Evolutionary conservation across 164 flowering plant genomes (phyloP), one percentile per base, ranked within the genome.

Genomic region (Stephania japonica): DNA sequence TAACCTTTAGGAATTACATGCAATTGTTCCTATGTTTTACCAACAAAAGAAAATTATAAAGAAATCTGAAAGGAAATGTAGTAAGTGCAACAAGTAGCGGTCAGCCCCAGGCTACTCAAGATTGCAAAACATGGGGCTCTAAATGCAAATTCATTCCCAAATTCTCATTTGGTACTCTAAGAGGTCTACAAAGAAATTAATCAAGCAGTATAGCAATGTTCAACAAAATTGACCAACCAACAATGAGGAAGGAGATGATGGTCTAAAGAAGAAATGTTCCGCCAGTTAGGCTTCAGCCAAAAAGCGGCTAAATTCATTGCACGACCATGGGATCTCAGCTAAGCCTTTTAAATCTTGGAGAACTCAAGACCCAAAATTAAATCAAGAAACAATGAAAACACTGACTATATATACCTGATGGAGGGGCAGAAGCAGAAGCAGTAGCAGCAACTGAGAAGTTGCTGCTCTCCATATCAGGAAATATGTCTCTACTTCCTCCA

Each of bases 401-500:
- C 65, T 14, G 72, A 77, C 72, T 75, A 4, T 32, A 4, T 32
- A 56, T 16, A 93, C 93, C 89, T 65, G 87, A 72, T 56, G 18
- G 1, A 66, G 83, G 70, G n/a, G n/a, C n/a, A n/a, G n/a, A n/a
- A n/a, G n/a, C n/a, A 32, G 72, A 42, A 53, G 64, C 73, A 75
- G 81, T 67, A 70, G 23, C 14, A 70, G 83, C 79, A 5, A 12
- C 14, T 38, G 83, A 79, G 3, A 71, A 67, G 27, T 82, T 86
- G 71, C 82, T 83, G 77, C 75, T 87, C 65, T 83, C 94, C 12
- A 78, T 70, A 71, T 84, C 90, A 70, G 83, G 88, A 61, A 86
- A 68, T 7, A 71, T 73, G 72, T 88, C 88, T 4, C 24, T 44
- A 25, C 85, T 82, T 53, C 90, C 97, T 78, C 87, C 92, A 72